Percentiles rank a stretch among this genome's conserved stretches.
Evolutionary conservation across 2,329 filamentous ascomycete genomes (phyloP).

Genomic region (Aspergillus fumigatus): DNA sequence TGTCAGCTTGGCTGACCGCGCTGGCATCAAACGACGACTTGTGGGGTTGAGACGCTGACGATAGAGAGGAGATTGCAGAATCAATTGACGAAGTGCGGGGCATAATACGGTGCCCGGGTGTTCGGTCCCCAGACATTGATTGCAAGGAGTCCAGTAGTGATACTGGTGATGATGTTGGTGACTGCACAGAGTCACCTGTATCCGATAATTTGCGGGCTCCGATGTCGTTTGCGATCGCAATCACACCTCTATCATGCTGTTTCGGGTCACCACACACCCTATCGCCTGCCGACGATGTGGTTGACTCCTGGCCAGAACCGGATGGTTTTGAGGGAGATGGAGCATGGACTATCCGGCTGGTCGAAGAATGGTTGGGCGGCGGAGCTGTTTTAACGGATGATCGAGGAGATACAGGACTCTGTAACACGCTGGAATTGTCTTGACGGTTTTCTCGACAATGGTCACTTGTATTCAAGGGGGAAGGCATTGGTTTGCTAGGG

Average conservation of each 20-base stretch:
- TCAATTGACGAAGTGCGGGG: conserved; percentile 86
- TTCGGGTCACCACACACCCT: conserved; percentile 6
- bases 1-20: conserved; percentile 64
- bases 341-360: conserved; percentile 25
- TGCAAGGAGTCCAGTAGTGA: conserved; percentile 27
- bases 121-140: conserved; percentile 26
- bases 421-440: conserved; percentile 20
- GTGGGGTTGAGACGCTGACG: conserved; percentile 54
- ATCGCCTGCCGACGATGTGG: conserved; percentile 13
- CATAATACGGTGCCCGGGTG: conserved; percentile 32
- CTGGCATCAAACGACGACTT: conserved; percentile 55
- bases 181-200: conserved; percentile 22
- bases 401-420: conserved; percentile 23
- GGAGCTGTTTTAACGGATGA: conserved; percentile 21
- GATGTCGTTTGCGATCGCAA: conserved; percentile 17
- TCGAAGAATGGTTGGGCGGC: conserved; percentile 18
- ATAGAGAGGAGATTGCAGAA: conserved; percentile 79
- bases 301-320: conserved; percentile 15
- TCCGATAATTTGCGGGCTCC: conserved; percentile 25
- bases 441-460: conserved; percentile 16
- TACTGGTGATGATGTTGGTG: conserved; percentile 26
- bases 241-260: conserved; percentile 25
- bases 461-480: conserved; percentile 28
- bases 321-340: conserved; percentile 26
- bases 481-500: conserved; percentile 26